Percentiles rank a stretch among this genome's conserved stretches.
Evolutionary conservation across 169 alveolate species (phyloP).

Genomic region (Cryptosporidium sp.): DNA sequence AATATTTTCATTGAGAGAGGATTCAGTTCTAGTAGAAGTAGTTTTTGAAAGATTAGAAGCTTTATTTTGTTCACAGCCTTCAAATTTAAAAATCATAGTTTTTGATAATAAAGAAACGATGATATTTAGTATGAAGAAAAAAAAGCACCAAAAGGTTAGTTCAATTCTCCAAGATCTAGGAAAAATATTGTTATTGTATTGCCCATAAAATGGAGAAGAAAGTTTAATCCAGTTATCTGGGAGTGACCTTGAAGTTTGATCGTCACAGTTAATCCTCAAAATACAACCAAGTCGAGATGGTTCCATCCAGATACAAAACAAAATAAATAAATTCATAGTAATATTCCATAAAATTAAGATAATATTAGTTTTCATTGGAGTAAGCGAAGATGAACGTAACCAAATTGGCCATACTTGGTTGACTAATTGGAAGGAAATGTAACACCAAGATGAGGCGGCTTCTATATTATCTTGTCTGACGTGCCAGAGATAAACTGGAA

Average conservation of each 20-base stretch:
- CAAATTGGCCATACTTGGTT: constrained; percentile 64
- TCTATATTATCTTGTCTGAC: constrained; percentile 67
- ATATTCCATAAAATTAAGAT: constrained; percentile 29
- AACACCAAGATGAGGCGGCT: constrained; percentile 72
- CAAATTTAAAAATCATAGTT: background rate
- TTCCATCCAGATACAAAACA: constrained; percentile 47
- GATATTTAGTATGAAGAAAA: constrained; percentile 15
- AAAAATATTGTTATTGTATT: constrained; percentile 29
- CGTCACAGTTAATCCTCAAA: constrained; percentile 62
- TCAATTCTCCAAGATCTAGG: constrained; percentile 56
- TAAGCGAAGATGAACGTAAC: constrained; percentile 7
- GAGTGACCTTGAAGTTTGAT: constrained; percentile 28
- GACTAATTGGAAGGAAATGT: constrained; percentile 44
- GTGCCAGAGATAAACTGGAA: constrained; percentile 66
- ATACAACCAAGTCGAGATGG: constrained; percentile 46
- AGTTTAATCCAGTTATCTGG: background rate
- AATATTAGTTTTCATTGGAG: constrained; percentile 11
- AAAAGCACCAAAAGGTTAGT: constrained; percentile 45
- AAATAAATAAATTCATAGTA: constrained; percentile 26
- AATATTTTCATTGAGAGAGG: background rate
- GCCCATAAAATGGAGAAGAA: constrained; percentile 74
- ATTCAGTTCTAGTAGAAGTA: background rate
- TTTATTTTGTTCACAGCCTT: background rate
- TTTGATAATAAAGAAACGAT: background rate
- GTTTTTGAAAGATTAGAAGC: background rate